Conservation (phyloP, 495 filamentous ascomycete genomes). For the Penicillium lagena region DNA sequence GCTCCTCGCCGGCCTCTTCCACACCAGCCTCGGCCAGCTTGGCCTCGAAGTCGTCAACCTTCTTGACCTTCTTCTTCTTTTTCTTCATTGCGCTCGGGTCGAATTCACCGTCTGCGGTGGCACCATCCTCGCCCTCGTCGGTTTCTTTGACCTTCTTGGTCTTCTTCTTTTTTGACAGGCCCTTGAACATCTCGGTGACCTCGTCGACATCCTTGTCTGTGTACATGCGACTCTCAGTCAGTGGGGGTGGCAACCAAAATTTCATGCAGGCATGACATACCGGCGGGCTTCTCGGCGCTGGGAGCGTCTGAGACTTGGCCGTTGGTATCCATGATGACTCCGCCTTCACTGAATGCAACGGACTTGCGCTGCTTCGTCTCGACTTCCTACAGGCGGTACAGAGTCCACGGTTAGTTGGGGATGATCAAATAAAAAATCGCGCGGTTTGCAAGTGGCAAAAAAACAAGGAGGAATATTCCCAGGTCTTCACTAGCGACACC, state of each 20-base stretch:
- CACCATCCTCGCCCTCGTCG: conserved; percentile 50
- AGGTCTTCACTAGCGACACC: not conserved
- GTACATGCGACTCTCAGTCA: conserved; percentile 5
- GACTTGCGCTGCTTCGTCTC: conserved; percentile 68
- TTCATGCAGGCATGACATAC: conserved; percentile 9
- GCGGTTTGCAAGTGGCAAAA: conserved; percentile 5
- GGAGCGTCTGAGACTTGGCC: conserved; percentile 70
- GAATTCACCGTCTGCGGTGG: conserved; percentile 59
- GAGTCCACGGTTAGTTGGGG: conserved; percentile 7
- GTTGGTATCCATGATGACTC: conserved; percentile 77
- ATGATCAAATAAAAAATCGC: not conserved
- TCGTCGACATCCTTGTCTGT: conserved; percentile 64
- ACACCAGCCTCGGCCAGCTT: conserved; percentile 71
- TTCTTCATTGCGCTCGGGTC: conserved; percentile 81
- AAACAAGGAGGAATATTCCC: conserved; percentile 2
- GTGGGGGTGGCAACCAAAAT: conserved; percentile 2
- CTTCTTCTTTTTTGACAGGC: conserved; percentile 85
- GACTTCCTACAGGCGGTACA: conserved; percentile 18
- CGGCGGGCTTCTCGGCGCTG: conserved; percentile 54
- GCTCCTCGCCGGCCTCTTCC: conserved; percentile 43
- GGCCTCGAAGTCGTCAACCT: conserved; percentile 71
- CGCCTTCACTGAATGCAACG: conserved; percentile 81
- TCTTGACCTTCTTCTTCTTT: conserved; percentile 87
- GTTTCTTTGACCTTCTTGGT: conserved; percentile 57
- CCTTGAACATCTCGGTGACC: conserved; percentile 69